Evolutionary conservation across 768 basidiomycete species (phyloP), one percentile per base, ranked within the genome.

Genomic region (Harrya chromipes): DNA sequence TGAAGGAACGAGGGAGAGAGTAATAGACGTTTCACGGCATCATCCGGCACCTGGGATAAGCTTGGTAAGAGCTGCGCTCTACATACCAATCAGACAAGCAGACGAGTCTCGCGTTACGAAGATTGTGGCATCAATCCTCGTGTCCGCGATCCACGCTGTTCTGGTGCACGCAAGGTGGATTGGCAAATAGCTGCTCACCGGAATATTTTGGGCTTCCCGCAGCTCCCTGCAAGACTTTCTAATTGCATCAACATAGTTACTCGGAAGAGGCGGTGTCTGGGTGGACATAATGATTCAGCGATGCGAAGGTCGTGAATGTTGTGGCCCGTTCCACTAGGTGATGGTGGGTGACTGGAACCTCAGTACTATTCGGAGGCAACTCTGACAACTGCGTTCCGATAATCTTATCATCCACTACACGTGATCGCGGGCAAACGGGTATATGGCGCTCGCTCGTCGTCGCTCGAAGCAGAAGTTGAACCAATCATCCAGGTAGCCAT

Each of bases 1-100:
- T 70, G 66, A 8, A 72, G 75, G 62, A 91, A 88, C 1, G 82
- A 75, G 10, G 81, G 74, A 6, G 88, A 88, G 33, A 73, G 67
- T 13, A 93, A 63, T 17, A 92, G 71, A 13, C 82, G 76, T 55
- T 77, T 72, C 56, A 93, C 82, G 20, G 78, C 69, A 40, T 78
- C 71, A 24, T 72, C 64, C 34, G 74, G 64, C 49, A 93, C 82
- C 87, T 90, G 57, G 8, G 29, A 38, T 54, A 13, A 21, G 26
- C 36, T 48, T 35, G 47, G 53, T 59, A 52, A 60, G 57, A 34
- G n/a, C 8, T 33, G 33, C 41, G 19, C 14, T 42, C 41, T 36
- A 29, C 19, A 4, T n/a, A 41, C 12, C 37, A 9, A 16, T 13
- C 6, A 33, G 45, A 27, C 37, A 37, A 37, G 45, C 10, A 39